These are phyloP conservation scores for Cystofilobasidium capitatum DNA, from an alignment of 768 basidiomycete genomes.

Conservation along the genomic window DNA sequence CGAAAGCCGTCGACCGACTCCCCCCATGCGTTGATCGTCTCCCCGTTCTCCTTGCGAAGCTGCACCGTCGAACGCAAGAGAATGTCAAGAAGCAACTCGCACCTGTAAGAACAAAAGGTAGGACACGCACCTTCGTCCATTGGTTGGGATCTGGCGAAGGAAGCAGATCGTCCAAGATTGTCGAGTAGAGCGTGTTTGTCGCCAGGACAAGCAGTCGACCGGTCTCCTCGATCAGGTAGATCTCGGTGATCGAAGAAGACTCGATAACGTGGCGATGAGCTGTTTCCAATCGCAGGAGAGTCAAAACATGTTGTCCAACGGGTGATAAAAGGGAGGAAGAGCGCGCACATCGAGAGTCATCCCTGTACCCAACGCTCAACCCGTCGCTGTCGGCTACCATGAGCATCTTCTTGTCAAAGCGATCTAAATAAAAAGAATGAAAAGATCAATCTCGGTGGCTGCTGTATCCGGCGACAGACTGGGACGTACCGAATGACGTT, in stretches of 20 bases:
- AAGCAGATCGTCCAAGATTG: neutral
- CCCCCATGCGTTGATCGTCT: slow-evolving; percentile 19
- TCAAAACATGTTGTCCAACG: too few species aligned
- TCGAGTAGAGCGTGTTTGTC: slow-evolving; percentile 14
- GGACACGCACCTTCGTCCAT: neutral
- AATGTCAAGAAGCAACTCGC: too few species aligned
- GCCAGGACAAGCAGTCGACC: slow-evolving; percentile 14
- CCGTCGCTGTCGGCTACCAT: slow-evolving; percentile 15
- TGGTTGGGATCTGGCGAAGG: slow-evolving; percentile 1
- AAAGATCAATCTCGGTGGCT: too few species aligned
- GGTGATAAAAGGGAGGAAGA: neutral
- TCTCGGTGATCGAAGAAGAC: slow-evolving; percentile 17
- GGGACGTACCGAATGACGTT: slow-evolving; percentile 3
- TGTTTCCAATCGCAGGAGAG: neutral
- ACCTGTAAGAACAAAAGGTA: too few species aligned
- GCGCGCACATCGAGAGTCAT: slow-evolving; percentile 5
- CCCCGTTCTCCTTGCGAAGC: slow-evolving; percentile 14
- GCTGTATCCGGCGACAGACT: too few species aligned
- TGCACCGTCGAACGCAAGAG: too few species aligned
- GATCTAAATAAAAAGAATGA: neutral
- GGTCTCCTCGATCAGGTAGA: slow-evolving; percentile 3
- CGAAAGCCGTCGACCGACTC: slow-evolving; percentile 10
- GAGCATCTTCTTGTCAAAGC: slow-evolving; percentile 10
- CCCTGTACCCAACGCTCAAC: slow-evolving; percentile 14
- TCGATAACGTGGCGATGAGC: slow-evolving; percentile 17